These are phyloP conservation scores for Saccharomyces hybrid DNA, from an alignment of 1,139 yeast species.

Conservation along the genomic window DNA sequence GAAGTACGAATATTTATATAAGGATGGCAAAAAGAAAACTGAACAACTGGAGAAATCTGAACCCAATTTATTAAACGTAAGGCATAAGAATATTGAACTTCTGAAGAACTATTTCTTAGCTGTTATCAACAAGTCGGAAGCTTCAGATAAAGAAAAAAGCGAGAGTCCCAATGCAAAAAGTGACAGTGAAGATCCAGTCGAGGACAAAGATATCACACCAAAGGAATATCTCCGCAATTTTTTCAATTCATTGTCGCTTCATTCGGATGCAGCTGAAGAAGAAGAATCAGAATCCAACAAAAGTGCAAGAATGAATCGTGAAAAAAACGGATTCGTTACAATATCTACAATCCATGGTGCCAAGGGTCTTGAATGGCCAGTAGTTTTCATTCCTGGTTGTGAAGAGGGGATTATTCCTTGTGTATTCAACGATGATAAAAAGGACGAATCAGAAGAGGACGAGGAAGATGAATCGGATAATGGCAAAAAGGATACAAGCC, in stretches of 20 bases:
- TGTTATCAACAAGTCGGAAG: conserved; percentile 11
- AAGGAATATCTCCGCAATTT: conserved; percentile 42
- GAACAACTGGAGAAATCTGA: conserved; percentile 6
- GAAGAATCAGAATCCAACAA: conserved; percentile 11
- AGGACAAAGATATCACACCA: background rate
- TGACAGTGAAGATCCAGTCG: background rate
- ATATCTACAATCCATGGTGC: conserved; percentile 83
- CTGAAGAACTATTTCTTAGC: conserved; percentile 38
- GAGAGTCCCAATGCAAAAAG: background rate
- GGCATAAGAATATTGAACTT: conserved; percentile 38
- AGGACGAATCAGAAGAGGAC: conserved; percentile 33
- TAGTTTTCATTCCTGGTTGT: conserved; percentile 72
- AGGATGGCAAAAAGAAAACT: conserved; percentile 24
- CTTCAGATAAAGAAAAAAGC: background rate
- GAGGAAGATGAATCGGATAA: conserved; percentile 16
- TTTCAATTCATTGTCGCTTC: conserved; percentile 55
- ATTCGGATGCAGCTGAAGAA: conserved; percentile 28
- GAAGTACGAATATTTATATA: conserved; percentile 19
- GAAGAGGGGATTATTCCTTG: conserved; percentile 56
- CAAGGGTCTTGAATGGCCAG: conserved; percentile 93
- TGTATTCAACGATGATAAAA: conserved; percentile 35
- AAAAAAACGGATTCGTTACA: conserved; percentile 31
- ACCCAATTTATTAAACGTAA: conserved; percentile 20
- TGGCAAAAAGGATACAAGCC: conserved; percentile 12
- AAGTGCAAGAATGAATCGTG: conserved; percentile 14